Conservation (phyloP, 805 yeast species). For the Kazachstania viticola region DNA sequence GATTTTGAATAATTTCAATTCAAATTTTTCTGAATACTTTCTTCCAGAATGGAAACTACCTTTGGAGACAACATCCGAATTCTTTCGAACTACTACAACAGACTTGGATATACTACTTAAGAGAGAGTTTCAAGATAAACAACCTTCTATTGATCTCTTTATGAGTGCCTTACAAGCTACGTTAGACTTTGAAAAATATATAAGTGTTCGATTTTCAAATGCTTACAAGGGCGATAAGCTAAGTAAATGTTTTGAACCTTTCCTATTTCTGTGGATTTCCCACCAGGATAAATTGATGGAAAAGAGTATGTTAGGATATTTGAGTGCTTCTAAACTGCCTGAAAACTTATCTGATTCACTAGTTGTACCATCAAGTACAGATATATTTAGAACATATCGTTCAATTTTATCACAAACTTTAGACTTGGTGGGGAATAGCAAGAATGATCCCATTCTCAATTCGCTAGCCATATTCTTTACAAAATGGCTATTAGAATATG, state of each 20-base stretch:
- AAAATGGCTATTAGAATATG: slow-evolving; percentile 52
- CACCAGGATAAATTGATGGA: slow-evolving; percentile 63
- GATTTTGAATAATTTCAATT: slow-evolving; percentile 47
- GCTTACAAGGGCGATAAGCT: slow-evolving; percentile 32
- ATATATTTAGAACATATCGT: slow-evolving; percentile 68
- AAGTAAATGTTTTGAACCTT: slow-evolving; percentile 74
- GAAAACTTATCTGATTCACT: slow-evolving; percentile 40
- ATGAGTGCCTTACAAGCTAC: slow-evolving; percentile 64
- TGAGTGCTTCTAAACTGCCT: slow-evolving; percentile 45
- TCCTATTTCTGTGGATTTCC: slow-evolving; percentile 71
- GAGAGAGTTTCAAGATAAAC: slow-evolving; percentile 29
- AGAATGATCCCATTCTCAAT: slow-evolving; percentile 13
- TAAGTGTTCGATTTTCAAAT: slow-evolving; percentile 52
- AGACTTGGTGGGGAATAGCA: slow-evolving; percentile 32
- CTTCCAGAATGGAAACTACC: slow-evolving; percentile 66
- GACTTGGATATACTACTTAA: slow-evolving; percentile 50
- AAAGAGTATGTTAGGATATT: slow-evolving; percentile 51
- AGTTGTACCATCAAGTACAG: slow-evolving; percentile 80
- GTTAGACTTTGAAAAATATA: slow-evolving; percentile 68
- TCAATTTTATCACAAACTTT: slow-evolving; percentile 60
- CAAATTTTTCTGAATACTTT: slow-evolving; percentile 42
- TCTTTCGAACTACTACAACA: slow-evolving; percentile 56
- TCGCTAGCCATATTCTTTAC: slow-evolving; percentile 50
- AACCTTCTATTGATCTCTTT: slow-evolving; percentile 49
- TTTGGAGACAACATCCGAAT: slow-evolving; percentile 43